A percentile compares a stretch with the other conserved stretches of the same genome.
These are phyloP conservation scores for Aureobasidium sp. DNA, from an alignment of 2,329 filamentous ascomycete genomes.

Conservation along the genomic window DNA sequence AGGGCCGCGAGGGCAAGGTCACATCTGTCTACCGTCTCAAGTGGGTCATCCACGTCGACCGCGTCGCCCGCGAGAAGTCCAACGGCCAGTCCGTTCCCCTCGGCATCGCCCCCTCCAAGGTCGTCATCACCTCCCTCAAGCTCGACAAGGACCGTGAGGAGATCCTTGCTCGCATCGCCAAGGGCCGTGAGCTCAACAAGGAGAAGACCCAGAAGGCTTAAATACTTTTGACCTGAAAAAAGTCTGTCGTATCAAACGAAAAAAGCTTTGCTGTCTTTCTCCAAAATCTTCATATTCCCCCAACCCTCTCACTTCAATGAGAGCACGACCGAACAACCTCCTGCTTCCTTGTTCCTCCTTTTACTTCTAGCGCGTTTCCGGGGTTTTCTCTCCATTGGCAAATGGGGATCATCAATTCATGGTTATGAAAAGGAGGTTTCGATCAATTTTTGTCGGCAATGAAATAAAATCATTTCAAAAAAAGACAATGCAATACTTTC, in stretches of 20 bases:
- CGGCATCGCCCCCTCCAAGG: conserved; percentile 92
- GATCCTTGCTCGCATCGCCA: conserved; percentile 79
- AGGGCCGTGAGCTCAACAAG: conserved; percentile 61
- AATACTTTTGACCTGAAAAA: conserved; percentile 3
- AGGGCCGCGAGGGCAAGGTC: conserved; percentile 98
- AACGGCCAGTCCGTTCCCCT: conserved; percentile 93
- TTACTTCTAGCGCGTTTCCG: conserved; percentile 12
- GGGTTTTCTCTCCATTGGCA: conserved; percentile 10
- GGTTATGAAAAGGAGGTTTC: conserved; percentile 3
- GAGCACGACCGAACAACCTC: background rate
- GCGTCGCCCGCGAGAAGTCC: conserved; percentile 93
- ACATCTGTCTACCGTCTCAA: conserved; percentile 97
- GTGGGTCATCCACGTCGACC: conserved; percentile 95
- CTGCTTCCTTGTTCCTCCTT: background rate
- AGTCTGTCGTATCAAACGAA: background rate
- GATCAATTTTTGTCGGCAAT: conserved; percentile 9
- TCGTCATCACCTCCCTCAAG: conserved; percentile 98
- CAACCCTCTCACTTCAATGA: background rate
- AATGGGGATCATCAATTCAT: conserved; percentile 5
- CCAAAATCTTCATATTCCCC: background rate
- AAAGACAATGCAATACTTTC: background rate
- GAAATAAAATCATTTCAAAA: conserved; percentile 10
- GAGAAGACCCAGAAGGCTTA: conserved; percentile 47
- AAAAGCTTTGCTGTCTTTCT: conserved; percentile 10
- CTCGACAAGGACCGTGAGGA: conserved; percentile 89